Percentiles rank a stretch among this genome's conserved stretches.
Evolutionary conservation across 176 grass and related monocot genomes (phyloP).

Genomic region (Triticum dicoccoides): DNA sequence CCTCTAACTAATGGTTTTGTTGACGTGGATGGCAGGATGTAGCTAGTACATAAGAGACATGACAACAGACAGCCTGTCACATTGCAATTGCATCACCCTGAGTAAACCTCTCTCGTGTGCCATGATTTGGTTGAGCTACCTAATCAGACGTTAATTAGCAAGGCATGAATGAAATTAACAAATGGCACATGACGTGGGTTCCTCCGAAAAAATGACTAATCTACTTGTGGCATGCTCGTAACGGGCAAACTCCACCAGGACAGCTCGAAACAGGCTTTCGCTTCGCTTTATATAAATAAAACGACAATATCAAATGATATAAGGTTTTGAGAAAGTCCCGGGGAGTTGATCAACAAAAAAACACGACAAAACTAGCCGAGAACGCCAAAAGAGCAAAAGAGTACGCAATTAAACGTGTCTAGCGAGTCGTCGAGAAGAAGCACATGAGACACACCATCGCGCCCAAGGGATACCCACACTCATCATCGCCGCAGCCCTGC

Average conservation of each 20-base stretch:
- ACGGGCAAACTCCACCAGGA: background rate
- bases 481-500: too few relatives aligned
- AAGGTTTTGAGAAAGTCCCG: too few relatives aligned
- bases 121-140: background rate
- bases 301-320: too few relatives aligned
- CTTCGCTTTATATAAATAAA: too few relatives aligned
- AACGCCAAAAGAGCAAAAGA: too few relatives aligned
- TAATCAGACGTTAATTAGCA: background rate
- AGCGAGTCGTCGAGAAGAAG: too few relatives aligned
- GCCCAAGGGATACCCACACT: too few relatives aligned
- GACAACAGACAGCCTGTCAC: background rate
- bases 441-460: too few relatives aligned
- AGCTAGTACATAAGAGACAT: background rate
- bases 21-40: background rate
- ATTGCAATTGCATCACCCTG: background rate
- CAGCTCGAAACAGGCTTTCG: too few relatives aligned
- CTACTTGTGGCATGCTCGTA: background rate
- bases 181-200: background rate
- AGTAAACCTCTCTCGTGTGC: background rate
- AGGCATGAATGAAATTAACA: background rate
- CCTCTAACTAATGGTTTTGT: conserved; percentile 19
- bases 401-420: too few relatives aligned
- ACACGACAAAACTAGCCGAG: too few relatives aligned
- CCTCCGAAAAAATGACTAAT: background rate
- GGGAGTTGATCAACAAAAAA: too few relatives aligned